phyloP scores from a whole-genome alignment of 1,139 yeast species.

The Scheffersomyces segobiensis region DNA sequence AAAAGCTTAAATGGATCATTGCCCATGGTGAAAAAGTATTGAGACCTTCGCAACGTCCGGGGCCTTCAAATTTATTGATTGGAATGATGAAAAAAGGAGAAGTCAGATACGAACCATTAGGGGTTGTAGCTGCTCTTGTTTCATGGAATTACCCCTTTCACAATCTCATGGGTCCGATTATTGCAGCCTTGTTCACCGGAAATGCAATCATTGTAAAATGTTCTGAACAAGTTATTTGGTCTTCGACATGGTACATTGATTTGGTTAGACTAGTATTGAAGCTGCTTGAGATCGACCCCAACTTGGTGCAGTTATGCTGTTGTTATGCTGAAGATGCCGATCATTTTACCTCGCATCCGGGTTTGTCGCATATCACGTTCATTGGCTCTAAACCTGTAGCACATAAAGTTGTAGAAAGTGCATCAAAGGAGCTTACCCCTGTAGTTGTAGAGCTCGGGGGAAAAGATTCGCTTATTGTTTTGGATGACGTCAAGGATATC shows the following conservation, averaged over 20 bases:
- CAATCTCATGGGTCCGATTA: conserved; percentile 86
- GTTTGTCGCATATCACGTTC: conserved; percentile 83
- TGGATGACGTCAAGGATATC: conserved; percentile 66
- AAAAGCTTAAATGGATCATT: conserved; percentile 86
- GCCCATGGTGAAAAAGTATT: conserved; percentile 77
- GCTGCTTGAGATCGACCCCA: conserved; percentile 73
- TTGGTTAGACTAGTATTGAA: conserved; percentile 71
- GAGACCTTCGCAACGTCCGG: conserved; percentile 75
- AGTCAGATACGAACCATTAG: conserved; percentile 88
- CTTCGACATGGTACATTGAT: conserved; percentile 72
- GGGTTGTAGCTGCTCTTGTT: conserved; percentile 85
- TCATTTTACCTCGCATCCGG: conserved; percentile 79
- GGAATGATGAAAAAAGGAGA: conserved; percentile 84
- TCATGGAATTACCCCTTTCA: conserved; percentile 98
- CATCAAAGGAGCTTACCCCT: conserved; percentile 82
- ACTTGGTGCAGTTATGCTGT: conserved; percentile 78
- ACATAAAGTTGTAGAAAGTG: conserved; percentile 78
- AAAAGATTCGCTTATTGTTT: conserved; percentile 83
- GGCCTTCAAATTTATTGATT: conserved; percentile 74
- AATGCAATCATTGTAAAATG: conserved; percentile 90
- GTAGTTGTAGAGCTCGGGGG: conserved; percentile 96
- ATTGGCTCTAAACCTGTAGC: conserved; percentile 97
- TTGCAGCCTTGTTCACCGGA: conserved; percentile 87
- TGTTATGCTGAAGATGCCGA: conserved; percentile 86
- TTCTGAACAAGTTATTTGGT: conserved; percentile 95